phyloP scores from a whole-genome alignment of 2,329 filamentous ascomycete species.

The Colletotrichum sp. region DNA sequence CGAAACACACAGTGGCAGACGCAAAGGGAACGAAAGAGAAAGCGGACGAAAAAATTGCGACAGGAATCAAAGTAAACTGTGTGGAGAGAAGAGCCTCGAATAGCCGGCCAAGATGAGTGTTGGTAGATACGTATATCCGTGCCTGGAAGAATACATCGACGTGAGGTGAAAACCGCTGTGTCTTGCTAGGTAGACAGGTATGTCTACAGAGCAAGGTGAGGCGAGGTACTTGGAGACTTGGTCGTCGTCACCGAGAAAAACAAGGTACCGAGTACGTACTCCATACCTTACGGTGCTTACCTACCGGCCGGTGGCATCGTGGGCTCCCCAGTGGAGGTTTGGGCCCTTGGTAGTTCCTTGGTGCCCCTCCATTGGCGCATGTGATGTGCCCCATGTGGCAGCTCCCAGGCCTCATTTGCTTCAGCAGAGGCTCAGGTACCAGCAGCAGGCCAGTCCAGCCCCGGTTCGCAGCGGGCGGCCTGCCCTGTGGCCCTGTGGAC shows the following conservation, averaged over 20 bases:
- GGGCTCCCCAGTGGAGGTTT: conserved; percentile 5
- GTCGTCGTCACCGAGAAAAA: not conserved
- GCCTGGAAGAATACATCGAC: not conserved
- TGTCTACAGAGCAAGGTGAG: not conserved
- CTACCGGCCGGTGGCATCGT: not conserved
- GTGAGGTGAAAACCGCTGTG: not conserved
- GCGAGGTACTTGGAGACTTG: not conserved
- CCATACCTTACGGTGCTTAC: not conserved
- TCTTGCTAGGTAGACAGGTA: not conserved
- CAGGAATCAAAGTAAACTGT: conserved; percentile 1
- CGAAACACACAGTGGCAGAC: not conserved
- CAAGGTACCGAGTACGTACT: not conserved
- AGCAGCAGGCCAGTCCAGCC: not conserved
- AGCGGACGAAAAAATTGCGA: not conserved
- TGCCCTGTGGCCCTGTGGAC: not conserved
- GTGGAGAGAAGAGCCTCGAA: conserved; percentile 21
- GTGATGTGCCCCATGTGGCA: conserved; percentile 22
- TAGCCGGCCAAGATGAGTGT: conserved; percentile 8
- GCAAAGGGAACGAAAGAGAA: not conserved
- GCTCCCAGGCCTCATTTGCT: conserved; percentile 18
- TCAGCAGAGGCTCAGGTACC: conserved; percentile 12
- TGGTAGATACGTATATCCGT: not conserved
- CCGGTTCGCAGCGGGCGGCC: not conserved
- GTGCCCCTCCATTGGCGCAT: conserved; percentile 22
- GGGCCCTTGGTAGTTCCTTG: conserved; percentile 14